These are phyloP conservation scores for Parascedosporium putredinis DNA, from an alignment of 2,329 filamentous ascomycete species.

Conservation along the genomic window DNA sequence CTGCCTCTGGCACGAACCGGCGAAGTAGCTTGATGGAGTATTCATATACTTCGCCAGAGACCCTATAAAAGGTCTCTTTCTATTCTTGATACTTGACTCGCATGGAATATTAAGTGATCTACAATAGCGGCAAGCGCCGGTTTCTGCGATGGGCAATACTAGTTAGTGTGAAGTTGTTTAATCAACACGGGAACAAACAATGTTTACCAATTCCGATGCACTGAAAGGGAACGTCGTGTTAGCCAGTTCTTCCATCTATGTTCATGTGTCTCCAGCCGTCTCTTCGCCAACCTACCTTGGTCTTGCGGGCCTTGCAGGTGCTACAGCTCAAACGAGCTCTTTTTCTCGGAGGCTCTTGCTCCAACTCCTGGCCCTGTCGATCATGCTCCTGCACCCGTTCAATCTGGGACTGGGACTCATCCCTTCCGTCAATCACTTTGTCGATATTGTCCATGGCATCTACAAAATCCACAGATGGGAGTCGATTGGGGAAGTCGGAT, in stretches of 20 bases:
- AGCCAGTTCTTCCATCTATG: too few relatives aligned
- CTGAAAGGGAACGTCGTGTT: neutral
- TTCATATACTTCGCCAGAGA: slow-evolving; percentile 5
- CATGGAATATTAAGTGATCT: neutral
- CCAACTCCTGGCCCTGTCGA: neutral
- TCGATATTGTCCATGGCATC: neutral
- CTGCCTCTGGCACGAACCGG: slow-evolving; percentile 3
- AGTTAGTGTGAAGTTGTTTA: too few relatives aligned
- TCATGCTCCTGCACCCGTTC: neutral
- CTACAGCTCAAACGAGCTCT: slow-evolving; percentile 6
- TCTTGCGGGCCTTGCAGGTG: slow-evolving; percentile 7
- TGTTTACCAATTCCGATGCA: slow-evolving; percentile 5
- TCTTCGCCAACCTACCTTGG: neutral
- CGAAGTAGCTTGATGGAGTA: slow-evolving; percentile 6
- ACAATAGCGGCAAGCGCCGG: slow-evolving; percentile 2
- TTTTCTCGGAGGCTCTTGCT: neutral
- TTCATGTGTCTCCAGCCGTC: too few relatives aligned
- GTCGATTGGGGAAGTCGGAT: too few relatives aligned
- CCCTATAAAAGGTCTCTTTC: slow-evolving; percentile 5
- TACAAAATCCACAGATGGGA: too few relatives aligned
- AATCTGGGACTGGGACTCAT: neutral
- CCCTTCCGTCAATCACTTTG: neutral
- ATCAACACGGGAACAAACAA: neutral
- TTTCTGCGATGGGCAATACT: neutral
- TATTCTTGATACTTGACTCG: slow-evolving; percentile 5